Base-by-base conservation (phyloP, 2,329 filamentous ascomycete species). In the Dichotomopilus funicola region DNA sequence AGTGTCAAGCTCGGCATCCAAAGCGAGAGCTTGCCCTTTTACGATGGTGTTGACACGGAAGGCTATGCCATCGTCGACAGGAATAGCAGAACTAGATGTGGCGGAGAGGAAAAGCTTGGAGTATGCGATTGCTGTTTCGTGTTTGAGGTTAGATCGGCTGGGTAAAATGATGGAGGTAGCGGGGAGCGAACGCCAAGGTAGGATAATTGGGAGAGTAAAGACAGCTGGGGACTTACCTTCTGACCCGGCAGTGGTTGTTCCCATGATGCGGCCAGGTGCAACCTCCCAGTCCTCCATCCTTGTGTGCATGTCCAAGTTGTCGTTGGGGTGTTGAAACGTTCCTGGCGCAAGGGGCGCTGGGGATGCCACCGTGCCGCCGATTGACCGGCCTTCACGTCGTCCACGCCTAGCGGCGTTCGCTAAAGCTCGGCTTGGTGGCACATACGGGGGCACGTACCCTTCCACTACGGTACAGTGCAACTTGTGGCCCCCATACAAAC, bases 261-360 rank as follows among this genome's bases (percentile, higher is more conserved):
- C 61, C 4, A 58, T 58, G 37, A 71, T 59, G 3, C 67, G 63
- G 2, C 70, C 70, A 0, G 70, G 70, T 1, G 68, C 69, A 1
- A 71, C 37, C 50, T 72, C 69, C 70, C 70, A 72, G 9, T 67
- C 64, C 53, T 71, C 69, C 68, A 71, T 70, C 51, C 19, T 27
- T 27, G 19, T 27, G 19, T 27, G 19, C 19, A 27, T 27, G 19
- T 71, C 68, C 6, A 70, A 61, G 1, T 61, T 46, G 1, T 64
- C 60, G 4, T 54, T 53, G 3, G 54, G 48, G 13, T 11, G 38
- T 44, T 54, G 58, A 9, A 61, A 51, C 0, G 54, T 51, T 9
- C 63, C 63, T 6, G 52, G 47, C 6, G 56, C 59, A 12, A 66
- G 47, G 7, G 67, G 34, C 0, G 62, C 51, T 8, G 64, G 53